Conservation (phyloP, 2,329 filamentous ascomycete genomes). For the Gaeumannomyces sp. region DNA sequence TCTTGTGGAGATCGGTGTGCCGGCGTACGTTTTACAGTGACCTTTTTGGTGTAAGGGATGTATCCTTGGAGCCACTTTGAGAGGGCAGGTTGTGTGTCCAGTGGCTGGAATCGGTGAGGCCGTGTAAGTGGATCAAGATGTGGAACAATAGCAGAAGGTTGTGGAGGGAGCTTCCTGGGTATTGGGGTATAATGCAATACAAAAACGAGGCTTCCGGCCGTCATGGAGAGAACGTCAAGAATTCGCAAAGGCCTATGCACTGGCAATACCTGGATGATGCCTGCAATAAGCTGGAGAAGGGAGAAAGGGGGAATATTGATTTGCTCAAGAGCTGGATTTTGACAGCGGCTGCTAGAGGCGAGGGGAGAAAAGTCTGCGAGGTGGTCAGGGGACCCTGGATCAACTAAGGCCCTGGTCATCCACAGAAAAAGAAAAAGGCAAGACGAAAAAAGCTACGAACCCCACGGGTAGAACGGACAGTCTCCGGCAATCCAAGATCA, state of each 20-base stretch:
- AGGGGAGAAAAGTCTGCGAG: background rate
- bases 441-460: background rate
- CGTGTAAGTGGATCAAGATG: constrained; percentile 3
- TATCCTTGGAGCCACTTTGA: constrained; percentile 5
- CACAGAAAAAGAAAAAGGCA: background rate
- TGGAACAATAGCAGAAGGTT: background rate
- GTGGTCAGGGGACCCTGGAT: background rate
- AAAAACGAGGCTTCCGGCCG: background rate
- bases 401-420: background rate
- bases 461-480: background rate
- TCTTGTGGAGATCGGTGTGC: constrained; percentile 1
- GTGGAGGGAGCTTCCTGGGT: background rate
- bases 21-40: background rate
- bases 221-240: background rate
- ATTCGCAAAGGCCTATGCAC: background rate
- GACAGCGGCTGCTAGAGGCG: background rate
- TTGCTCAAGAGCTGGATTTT: background rate
- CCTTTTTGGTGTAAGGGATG: background rate
- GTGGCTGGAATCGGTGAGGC: constrained; percentile 4
- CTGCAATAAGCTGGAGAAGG: background rate
- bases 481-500: background rate
- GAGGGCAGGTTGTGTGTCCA: background rate
- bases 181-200: background rate
- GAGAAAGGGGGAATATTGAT: background rate
- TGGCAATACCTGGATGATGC: background rate